Percentiles rank a stretch among this genome's conserved stretches.
Evolutionary conservation across 2,329 filamentous ascomycete species (phyloP).

Genomic region (Fusarium solani-melongenae): DNA sequence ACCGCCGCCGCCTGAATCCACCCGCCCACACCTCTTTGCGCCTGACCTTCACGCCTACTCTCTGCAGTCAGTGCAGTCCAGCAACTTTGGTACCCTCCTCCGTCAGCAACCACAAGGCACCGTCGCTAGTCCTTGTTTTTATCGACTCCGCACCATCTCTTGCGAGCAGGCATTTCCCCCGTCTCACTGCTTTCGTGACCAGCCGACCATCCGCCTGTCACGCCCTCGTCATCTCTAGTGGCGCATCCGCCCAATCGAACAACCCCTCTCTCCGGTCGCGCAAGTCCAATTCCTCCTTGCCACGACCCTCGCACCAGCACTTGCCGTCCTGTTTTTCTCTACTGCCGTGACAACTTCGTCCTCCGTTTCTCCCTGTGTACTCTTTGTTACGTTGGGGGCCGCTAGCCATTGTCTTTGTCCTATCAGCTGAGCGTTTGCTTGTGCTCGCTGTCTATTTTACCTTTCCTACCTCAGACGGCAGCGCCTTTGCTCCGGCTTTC

Average conservation of each 20-base stretch:
- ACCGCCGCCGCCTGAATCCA: constrained; percentile 37
- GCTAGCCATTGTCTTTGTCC: constrained; percentile 34
- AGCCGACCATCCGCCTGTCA: constrained; percentile 39
- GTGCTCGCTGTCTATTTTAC: constrained; percentile 22
- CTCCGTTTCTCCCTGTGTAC: constrained; percentile 33
- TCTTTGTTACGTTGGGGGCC: constrained; percentile 35
- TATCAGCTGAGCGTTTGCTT: constrained; percentile 28
- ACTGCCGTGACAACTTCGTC: constrained; percentile 37
- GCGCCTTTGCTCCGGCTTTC: constrained; percentile 59
- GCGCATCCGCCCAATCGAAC: constrained; percentile 39
- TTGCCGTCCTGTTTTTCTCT: constrained; percentile 34
- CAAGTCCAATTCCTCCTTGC: constrained; percentile 43
- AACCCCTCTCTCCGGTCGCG: constrained; percentile 40
- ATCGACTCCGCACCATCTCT: constrained; percentile 30
- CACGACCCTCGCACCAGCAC: constrained; percentile 40
- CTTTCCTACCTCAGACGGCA: constrained; percentile 31
- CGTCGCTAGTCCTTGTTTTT: constrained; percentile 36
- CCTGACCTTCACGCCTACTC: constrained; percentile 40
- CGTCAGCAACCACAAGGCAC: constrained; percentile 36
- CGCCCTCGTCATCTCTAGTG: constrained; percentile 41
- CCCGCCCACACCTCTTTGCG: constrained; percentile 41
- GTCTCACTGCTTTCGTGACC: constrained; percentile 44
- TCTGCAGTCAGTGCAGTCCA: constrained; percentile 6
- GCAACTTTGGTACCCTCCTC: constrained; percentile 41
- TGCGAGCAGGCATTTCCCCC: constrained; percentile 40